Base-by-base conservation (phyloP, 805 yeast genomes). In the Candida odintsovae region DNA sequence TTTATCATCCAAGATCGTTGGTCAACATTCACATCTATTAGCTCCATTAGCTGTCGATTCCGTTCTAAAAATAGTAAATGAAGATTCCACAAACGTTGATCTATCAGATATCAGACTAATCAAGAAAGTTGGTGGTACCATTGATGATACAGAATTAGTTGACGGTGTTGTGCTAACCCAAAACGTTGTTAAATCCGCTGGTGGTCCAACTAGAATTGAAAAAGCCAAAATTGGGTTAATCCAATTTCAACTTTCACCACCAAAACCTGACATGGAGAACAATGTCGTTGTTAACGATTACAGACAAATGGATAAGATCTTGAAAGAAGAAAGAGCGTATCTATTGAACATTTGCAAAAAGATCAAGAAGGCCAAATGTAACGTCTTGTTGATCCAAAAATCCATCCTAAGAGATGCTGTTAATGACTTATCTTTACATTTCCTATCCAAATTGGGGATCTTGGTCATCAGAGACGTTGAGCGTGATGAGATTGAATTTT, bases 271-370 rank as follows among this genome's bases (percentile, higher is more conserved):
- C 40, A 59, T 95, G 85, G 99, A 94, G 71, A 94, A 94, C 68
- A 92, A 90, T 64, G 92, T 94, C 42, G 96, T 94, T 48, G 98
- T 94, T 46, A 94, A 87, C 63, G 99, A 94, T 68, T 94, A 94
- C 73, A 81, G 99, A 69, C 99, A 94, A 70, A 94, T 94, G 99
- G 99, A 94, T 69, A 94, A 92, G 72, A 94, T 94, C 57, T 75
- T 94, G 64, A 94, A 95, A 64, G 99, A 94, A 70, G 99, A 94
- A 75, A 83, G 99, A 65, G 94, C 96, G 25, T 94, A 94, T 65
- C 72, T 94, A 62, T 77, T 94, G 64, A 92, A 92, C 66, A 86
- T 94, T 64, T 90, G 97, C 74, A 94, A 94, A 69, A 89, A 88
- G 65, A 89, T 94, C 70, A 94, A 95, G 65, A 94, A 94, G 76